phyloP scores from a whole-genome alignment of 1,284 basidiomycete species.

The Flammula alnicola region DNA sequence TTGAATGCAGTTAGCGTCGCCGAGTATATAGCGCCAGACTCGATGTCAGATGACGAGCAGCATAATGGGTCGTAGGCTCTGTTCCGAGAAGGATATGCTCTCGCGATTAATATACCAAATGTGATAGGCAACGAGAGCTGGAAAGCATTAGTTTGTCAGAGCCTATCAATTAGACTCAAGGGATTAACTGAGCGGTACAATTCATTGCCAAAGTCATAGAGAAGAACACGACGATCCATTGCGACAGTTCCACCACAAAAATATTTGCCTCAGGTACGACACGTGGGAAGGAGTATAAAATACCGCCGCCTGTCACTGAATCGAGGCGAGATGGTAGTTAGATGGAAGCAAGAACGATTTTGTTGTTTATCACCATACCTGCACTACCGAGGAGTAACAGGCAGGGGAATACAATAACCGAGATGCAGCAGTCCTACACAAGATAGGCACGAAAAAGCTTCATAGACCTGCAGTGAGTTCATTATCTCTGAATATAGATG shows the following conservation, averaged over 20 bases:
- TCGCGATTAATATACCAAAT: constrained; percentile 3
- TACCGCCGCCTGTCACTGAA: not conserved
- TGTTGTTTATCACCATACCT: not conserved
- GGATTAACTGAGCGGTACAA: constrained; percentile 5
- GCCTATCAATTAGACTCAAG: not conserved
- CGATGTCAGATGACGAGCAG: constrained; percentile 11
- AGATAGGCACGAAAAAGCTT: constrained; percentile 4
- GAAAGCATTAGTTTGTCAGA: not conserved
- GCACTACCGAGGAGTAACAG: constrained; percentile 1
- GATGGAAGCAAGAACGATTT: not conserved
- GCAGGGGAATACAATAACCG: not conserved
- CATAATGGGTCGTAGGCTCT: constrained; percentile 7
- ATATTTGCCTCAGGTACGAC: not conserved
- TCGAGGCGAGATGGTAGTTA: not conserved
- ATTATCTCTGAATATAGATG: not conserved
- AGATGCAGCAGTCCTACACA: constrained; percentile 1
- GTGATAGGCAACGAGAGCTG: constrained; percentile 4
- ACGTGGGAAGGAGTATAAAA: constrained; percentile 1
- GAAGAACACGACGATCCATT: constrained; percentile 10
- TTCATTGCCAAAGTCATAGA: constrained; percentile 9
- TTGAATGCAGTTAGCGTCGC: constrained; percentile 1
- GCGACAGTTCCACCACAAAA: constrained; percentile 4
- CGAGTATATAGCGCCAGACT: constrained; percentile 11
- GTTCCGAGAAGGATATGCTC: not conserved
- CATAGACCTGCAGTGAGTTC: not conserved